phyloP scores from a whole-genome alignment of 1,284 basidiomycete genomes.

The Apiotrichum sp. region DNA sequence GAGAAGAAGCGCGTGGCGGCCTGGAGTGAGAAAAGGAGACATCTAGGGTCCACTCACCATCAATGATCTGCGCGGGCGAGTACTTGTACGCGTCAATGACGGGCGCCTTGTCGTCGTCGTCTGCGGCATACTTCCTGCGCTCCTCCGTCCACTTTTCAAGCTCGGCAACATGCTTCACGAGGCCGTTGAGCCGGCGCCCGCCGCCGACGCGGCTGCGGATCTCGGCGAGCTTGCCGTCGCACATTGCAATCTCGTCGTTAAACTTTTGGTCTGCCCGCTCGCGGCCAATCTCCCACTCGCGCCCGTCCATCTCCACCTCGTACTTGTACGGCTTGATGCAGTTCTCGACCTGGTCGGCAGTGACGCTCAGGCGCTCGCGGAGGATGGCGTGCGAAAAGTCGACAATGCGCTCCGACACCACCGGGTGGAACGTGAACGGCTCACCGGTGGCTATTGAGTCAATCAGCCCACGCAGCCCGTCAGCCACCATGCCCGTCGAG shows the following conservation, averaged over 20 bases:
- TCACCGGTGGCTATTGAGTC: conserved; percentile 80
- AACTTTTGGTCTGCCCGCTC: conserved; percentile 68
- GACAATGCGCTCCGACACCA: conserved; percentile 77
- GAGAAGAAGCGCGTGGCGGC: conserved; percentile 85
- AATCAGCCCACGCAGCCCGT: conserved; percentile 80
- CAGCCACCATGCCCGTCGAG: conserved; percentile 89
- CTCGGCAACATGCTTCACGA: conserved; percentile 75
- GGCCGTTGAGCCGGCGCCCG: conserved; percentile 63
- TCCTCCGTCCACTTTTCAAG: conserved; percentile 77
- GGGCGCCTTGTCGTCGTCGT: conserved; percentile 46
- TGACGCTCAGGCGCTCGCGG: conserved; percentile 81
- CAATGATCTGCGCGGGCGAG: conserved; percentile 80
- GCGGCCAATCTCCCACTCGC: conserved; percentile 86
- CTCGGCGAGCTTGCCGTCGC: conserved; percentile 76
- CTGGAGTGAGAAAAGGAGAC: conserved; percentile 47
- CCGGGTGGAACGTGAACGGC: conserved; percentile 86
- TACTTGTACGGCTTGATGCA: conserved; percentile 99
- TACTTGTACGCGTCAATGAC: conserved; percentile 72
- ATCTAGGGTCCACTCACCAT: conserved; percentile 56
- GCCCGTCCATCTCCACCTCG: conserved; percentile 69
- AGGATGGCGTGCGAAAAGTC: conserved; percentile 89
- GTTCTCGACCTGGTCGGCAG: conserved; percentile 98
- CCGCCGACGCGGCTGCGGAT: conserved; percentile 84
- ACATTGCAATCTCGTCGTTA: conserved; percentile 75
- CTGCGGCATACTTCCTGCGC: conserved; percentile 42